Conservation (phyloP, 257 asterid species). For the Buddleja alternifolia region DNA sequence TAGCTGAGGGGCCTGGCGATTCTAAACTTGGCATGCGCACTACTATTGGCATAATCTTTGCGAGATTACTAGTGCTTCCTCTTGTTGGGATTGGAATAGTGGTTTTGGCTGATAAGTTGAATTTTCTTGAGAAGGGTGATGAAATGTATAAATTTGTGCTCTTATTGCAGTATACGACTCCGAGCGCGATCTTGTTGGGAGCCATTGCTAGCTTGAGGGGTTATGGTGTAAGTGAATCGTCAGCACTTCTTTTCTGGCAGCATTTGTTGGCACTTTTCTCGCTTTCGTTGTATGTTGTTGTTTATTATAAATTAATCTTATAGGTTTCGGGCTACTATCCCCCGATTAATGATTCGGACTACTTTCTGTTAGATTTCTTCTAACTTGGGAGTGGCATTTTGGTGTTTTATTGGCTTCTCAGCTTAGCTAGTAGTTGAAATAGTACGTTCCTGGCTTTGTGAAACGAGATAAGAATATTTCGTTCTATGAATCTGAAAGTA, state of each 20-base stretch:
- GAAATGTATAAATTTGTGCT: slow-evolving; percentile 45
- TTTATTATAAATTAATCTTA: slow-evolving; percentile 37
- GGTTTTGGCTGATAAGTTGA: slow-evolving; percentile 34
- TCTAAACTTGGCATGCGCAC: slow-evolving; percentile 48
- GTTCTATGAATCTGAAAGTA: too few relatives aligned
- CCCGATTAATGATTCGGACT: too few relatives aligned
- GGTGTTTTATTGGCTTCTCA: too few relatives aligned
- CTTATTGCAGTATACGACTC: too few relatives aligned
- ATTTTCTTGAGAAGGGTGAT: slow-evolving; percentile 40
- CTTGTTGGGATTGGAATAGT: slow-evolving; percentile 44
- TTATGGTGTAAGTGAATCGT: slow-evolving; percentile 50
- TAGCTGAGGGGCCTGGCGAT: slow-evolving; percentile 48
- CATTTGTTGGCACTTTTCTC: slow-evolving; percentile 45
- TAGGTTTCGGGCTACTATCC: not conserved
- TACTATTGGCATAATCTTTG: slow-evolving; percentile 42
- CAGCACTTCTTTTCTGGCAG: slow-evolving; percentile 54
- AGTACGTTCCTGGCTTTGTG: too few relatives aligned
- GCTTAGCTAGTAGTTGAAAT: too few relatives aligned
- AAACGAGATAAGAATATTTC: too few relatives aligned
- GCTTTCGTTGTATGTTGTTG: slow-evolving; percentile 37
- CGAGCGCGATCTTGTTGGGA: slow-evolving; percentile 48
- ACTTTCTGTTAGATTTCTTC: too few relatives aligned
- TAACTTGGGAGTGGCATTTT: too few relatives aligned
- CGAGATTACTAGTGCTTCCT: slow-evolving; percentile 45
- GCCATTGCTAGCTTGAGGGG: slow-evolving; percentile 52